phyloP scores from a whole-genome alignment of 176 grass and related monocot genomes.

The Rhipidocladum racemiflorum region DNA sequence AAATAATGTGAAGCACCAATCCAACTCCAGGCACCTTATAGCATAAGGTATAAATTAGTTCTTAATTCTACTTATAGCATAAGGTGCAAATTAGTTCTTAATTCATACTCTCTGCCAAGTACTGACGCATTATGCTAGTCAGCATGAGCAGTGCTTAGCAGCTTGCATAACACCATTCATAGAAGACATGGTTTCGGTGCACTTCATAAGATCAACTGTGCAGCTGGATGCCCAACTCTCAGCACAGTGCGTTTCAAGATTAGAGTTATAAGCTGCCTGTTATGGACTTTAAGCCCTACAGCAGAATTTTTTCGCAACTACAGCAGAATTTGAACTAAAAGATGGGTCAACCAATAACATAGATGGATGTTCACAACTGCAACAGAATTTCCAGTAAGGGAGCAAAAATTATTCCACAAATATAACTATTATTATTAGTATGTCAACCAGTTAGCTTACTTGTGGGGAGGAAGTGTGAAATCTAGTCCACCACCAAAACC shows the following conservation, averaged over 20 bases:
- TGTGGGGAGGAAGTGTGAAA: conserved; percentile 91
- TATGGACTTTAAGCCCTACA: neutral
- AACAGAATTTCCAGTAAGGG: conserved; percentile 5
- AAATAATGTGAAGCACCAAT: neutral
- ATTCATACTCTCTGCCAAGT: neutral
- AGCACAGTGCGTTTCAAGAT: neutral
- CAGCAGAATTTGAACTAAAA: conserved; percentile 12
- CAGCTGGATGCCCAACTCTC: neutral
- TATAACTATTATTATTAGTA: conserved; percentile 1
- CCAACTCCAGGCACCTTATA: neutral
- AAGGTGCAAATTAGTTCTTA: neutral
- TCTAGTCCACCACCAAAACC: conserved; percentile 68
- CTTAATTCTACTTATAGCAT: neutral
- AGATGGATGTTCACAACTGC: neutral
- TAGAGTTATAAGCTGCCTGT: neutral
- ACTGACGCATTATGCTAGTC: neutral
- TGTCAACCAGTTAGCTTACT: conserved; percentile 58
- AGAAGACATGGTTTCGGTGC: neutral
- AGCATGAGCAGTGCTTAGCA: neutral
- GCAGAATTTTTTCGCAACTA: neutral
- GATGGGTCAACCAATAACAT: neutral
- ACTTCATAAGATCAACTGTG: neutral
- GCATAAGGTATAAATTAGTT: neutral
- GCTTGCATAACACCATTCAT: neutral
- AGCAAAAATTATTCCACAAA: neutral